Evolutionary conservation across 345 rosid species (phyloP).

Genomic region (Moricandia moricandioides): DNA sequence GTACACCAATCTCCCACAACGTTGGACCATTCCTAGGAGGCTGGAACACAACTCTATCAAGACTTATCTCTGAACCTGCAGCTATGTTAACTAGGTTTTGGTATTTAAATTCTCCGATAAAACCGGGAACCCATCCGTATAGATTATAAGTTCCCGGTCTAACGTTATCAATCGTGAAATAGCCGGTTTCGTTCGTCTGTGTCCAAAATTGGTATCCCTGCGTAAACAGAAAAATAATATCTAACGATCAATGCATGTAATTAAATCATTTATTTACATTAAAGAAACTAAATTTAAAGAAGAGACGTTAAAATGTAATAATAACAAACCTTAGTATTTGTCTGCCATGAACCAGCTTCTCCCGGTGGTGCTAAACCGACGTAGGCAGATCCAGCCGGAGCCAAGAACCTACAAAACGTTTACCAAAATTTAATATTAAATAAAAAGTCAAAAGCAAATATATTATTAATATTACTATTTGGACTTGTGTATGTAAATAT

Average conservation of each 20-base stretch:
- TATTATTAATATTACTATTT: background rate
- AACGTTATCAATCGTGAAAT: conserved; percentile 56
- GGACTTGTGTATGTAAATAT: background rate
- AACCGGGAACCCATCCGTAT: conserved; percentile 75
- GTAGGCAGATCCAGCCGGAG: conserved; percentile 53
- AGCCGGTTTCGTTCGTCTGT: conserved; percentile 49
- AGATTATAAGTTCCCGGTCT: conserved; percentile 63
- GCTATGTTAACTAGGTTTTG: conserved; percentile 35
- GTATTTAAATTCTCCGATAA: conserved; percentile 59
- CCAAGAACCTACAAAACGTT: conserved; percentile 5
- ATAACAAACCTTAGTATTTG: conserved; percentile 56
- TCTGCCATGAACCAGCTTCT: conserved; percentile 77
- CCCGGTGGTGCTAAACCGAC: conserved; percentile 88
- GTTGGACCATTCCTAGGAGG: conserved; percentile 91
- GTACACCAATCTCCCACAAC: conserved; percentile 81
- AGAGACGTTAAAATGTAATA: background rate
- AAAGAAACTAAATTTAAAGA: background rate
- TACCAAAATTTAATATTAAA: background rate
- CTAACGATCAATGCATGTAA: background rate
- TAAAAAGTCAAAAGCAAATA: background rate
- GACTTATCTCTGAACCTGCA: conserved; percentile 46
- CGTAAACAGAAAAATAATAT: background rate
- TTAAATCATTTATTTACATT: background rate
- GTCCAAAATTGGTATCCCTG: conserved; percentile 95
- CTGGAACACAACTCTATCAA: conserved; percentile 44